Percentiles rank a stretch among this genome's conserved stretches.
These are phyloP conservation scores for Spongospora subterranea DNA, from an alignment of 208 protist genomes.

Conservation along the genomic window DNA sequence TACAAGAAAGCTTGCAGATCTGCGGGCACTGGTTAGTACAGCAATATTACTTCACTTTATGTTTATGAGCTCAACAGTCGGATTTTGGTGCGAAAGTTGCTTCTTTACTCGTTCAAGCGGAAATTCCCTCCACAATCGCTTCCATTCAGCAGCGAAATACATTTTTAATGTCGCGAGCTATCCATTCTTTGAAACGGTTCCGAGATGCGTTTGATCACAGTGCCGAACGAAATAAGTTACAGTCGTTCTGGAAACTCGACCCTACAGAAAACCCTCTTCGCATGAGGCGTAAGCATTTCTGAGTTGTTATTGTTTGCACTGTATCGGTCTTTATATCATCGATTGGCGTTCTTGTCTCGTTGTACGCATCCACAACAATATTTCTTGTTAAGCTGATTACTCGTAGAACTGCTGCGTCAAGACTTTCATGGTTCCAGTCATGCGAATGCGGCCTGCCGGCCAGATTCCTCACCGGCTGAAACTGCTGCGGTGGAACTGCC, in stretches of 20 bases:
- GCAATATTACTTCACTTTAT: not conserved
- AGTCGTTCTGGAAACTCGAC: constrained; percentile 14
- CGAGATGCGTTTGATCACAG: constrained; percentile 45
- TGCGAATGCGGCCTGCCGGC: not conserved
- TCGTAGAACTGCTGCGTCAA: not conserved
- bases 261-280: constrained; percentile 21
- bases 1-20: not conserved
- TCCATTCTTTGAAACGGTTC: constrained; percentile 40
- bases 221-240: not conserved
- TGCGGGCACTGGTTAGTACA: not conserved
- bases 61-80: not conserved
- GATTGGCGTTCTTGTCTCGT: not conserved
- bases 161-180: constrained; percentile 42
- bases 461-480: not conserved
- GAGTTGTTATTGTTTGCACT: not conserved
- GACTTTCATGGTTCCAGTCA: not conserved
- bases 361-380: not conserved
- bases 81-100: not conserved
- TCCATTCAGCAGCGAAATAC: constrained; percentile 1
- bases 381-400: not conserved
- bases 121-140: not conserved
- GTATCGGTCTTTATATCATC: constrained; percentile 13
- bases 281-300: not conserved
- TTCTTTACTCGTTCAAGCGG: not conserved
- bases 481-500: not conserved